These are phyloP conservation scores for Venturiaceae sp. DNA, from an alignment of 2,329 filamentous ascomycete genomes.

Conservation along the genomic window DNA sequence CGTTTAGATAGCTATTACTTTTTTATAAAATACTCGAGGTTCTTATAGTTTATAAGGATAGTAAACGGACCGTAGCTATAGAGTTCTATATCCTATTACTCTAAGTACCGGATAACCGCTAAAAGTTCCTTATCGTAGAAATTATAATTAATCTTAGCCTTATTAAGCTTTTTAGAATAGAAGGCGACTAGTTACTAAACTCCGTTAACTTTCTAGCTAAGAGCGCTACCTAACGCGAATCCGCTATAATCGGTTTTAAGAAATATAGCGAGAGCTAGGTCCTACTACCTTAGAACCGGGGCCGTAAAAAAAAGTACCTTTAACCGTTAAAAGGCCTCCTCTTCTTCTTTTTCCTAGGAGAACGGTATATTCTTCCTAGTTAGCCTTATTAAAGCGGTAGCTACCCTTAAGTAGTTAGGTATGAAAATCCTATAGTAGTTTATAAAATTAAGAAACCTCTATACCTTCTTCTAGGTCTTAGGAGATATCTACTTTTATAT, in stretches of 20 bases:
- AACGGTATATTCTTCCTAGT: neutral
- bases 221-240: neutral
- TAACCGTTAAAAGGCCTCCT: neutral
- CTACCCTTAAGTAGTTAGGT: neutral
- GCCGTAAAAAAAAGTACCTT: neutral
- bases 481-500: neutral
- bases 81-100: neutral
- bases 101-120: neutral
- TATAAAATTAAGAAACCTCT: neutral
- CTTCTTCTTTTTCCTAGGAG: neutral
- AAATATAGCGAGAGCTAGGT: neutral
- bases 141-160: too few relatives aligned
- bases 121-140: too few relatives aligned
- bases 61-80: neutral
- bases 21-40: neutral
- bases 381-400: neutral
- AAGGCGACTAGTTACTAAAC: neutral
- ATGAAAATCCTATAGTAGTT: neutral
- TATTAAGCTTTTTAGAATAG: neutral
- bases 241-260: neutral
- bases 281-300: neutral
- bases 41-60: neutral
- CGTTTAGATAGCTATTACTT: neutral
- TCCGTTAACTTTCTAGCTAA: neutral
- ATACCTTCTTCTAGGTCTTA: neutral